Conservation (phyloP, 2,329 filamentous ascomycete species). For the Ciborinia camelliae region DNA sequence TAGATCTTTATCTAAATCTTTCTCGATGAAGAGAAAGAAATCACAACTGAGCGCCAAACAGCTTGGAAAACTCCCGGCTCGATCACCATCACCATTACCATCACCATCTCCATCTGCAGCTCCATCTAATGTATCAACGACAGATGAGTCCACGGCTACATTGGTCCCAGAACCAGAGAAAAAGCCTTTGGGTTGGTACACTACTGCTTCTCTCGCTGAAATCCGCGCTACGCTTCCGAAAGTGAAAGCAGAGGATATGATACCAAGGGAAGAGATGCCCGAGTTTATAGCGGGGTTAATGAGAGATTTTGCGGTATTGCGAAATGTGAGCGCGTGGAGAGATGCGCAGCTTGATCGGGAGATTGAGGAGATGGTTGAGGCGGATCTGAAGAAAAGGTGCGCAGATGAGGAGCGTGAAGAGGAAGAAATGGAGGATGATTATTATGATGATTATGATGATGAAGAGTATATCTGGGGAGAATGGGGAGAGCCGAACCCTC, state of each 20-base stretch:
- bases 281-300: background rate
- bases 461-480: background rate
- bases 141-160: background rate
- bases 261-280: background rate
- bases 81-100: background rate
- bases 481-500: background rate
- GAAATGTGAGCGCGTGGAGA: background rate
- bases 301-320: background rate
- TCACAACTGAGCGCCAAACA: background rate
- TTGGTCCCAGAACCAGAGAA: background rate
- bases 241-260: background rate
- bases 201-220: background rate
- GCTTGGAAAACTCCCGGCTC: background rate
- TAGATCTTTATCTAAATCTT: background rate
- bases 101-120: rapidly evolving
- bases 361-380: background rate
- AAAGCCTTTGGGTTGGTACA: background rate
- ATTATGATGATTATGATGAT: background rate
- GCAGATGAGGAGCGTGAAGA: background rate
- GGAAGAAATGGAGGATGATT: rapidly evolving
- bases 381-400: background rate
- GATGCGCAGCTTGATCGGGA: background rate
- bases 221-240: background rate
- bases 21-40: too few species aligned
- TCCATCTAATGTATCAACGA: too few species aligned